These are phyloP conservation scores for Colletotrichum falcatum DNA, from an alignment of 2,329 filamentous ascomycete genomes.

Conservation along the genomic window DNA sequence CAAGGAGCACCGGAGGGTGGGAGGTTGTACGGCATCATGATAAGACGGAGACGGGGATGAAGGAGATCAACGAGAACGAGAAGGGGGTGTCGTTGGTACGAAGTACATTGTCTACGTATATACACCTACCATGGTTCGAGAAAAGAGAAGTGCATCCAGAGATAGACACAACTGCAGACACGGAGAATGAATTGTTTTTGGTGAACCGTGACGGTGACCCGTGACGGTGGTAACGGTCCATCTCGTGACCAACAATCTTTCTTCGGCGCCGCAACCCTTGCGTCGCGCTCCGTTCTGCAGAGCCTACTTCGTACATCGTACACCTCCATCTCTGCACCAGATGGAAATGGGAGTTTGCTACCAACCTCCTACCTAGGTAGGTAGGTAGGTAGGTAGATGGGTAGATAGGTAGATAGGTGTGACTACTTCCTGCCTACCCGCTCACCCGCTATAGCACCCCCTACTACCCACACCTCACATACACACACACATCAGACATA, in stretches of 20 bases:
- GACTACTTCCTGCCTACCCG: too few relatives aligned
- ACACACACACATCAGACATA: neutral
- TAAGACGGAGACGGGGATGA: neutral
- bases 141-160: neutral
- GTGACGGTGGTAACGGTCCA: neutral
- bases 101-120: neutral
- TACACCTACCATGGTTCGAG: neutral
- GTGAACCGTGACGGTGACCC: neutral
- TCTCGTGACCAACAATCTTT: neutral
- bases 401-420: too few relatives aligned
- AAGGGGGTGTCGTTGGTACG: neutral
- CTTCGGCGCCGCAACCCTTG: neutral
- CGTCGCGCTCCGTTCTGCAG: neutral
- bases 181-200: neutral
- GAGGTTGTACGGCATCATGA: neutral
- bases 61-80: neutral
- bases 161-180: neutral
- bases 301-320: neutral
- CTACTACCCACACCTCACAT: neutral
- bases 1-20: too few relatives aligned
- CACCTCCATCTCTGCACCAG: slow-evolving; percentile 5
- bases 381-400: too few relatives aligned
- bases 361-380: neutral
- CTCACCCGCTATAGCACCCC: neutral
- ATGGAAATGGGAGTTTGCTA: slow-evolving; percentile 15